Base-by-base conservation (phyloP, 2,329 filamentous ascomycete species). In the Phoma sp. region DNA sequence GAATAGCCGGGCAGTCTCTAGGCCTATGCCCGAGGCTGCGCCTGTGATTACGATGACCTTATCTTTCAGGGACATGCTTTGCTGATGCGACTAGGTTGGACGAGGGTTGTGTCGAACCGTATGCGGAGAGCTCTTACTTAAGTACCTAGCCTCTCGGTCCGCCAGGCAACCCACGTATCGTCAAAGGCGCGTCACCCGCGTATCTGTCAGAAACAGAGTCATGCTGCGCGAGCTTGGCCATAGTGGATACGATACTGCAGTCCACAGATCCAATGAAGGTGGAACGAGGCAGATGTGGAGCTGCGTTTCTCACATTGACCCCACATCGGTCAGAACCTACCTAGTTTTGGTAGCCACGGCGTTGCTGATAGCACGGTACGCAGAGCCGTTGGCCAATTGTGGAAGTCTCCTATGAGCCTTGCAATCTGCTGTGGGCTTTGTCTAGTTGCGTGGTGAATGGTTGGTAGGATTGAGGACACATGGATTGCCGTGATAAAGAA, bases 11-110 rank as follows among this genome's bases (percentile, higher is more conserved):
- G 66, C 60, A 2, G 67, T 69, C 52, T 64, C 67, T 13, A 70
- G 59, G 32, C 69, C 70, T 7, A 72, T 73, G 18, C 70, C 68
- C 2, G 66, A 71, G 0, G 65, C 70, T 7, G 64, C 70, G 23
- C 70, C 68, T 3, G 69, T 73, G 47, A 73, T 67, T 27, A 61
- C 66, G 38, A 72, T 66, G 55, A 71, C 67, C 30, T 67, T 71
- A 24, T 59, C 65, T 38, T 70, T 60, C 37, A 71, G 48, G 11
- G 65, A 66, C 58, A 68, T 33, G 2, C 13, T 33, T 67, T 13
- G 32, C 46, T 44, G 10, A 30, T 10, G 14, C 11, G 4, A 18
- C 13, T 18, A 25, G n/a, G 18, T 10, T 32, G 14, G 9, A 29
- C 4, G 13, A 24, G 7, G 14, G 18, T 18, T 18, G 18, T 18